Percentiles rank a stretch among this genome's conserved stretches.
Evolutionary conservation across 2,329 filamentous ascomycete species (phyloP).

Genomic region (Cladophialophora chaetospira): DNA sequence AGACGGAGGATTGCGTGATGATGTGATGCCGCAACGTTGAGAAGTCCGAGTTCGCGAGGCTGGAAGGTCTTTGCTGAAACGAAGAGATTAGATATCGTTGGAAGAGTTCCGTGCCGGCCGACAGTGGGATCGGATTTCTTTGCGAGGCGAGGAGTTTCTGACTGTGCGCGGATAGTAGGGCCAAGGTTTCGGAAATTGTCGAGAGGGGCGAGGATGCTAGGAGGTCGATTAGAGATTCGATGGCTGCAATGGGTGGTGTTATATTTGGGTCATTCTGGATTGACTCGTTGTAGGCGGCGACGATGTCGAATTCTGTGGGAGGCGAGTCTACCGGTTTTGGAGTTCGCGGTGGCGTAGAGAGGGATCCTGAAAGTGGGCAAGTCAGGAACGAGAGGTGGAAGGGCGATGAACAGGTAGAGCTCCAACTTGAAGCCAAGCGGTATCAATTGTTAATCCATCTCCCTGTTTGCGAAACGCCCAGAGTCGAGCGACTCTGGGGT

Average conservation of each 20-base stretch:
- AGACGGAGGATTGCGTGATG: conserved; percentile 80
- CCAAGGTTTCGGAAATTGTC: conserved; percentile 92
- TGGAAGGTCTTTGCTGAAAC: conserved; percentile 57
- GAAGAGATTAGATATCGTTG: conserved; percentile 86
- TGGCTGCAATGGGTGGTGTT: conserved; percentile 93
- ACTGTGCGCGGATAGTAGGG: conserved; percentile 77
- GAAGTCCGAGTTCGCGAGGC: conserved; percentile 63
- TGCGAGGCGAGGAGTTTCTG: conserved; percentile 75
- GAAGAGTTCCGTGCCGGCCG: conserved; percentile 93
- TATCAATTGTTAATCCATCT: too few relatives aligned
- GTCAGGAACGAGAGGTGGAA: background rate
- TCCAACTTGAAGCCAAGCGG: background rate
- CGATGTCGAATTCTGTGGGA: conserved; percentile 51
- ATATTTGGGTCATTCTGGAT: conserved; percentile 74
- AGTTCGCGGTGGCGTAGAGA: conserved; percentile 15
- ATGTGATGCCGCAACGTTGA: conserved; percentile 81
- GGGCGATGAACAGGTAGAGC: background rate
- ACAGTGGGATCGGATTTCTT: conserved; percentile 85
- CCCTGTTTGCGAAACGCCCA: too few relatives aligned
- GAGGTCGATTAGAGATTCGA: conserved; percentile 85
- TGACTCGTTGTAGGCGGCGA: conserved; percentile 65
- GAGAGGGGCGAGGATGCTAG: conserved; percentile 76
- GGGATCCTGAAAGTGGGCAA: conserved; percentile 4
- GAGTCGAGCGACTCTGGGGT: too few relatives aligned
- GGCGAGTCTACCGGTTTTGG: conserved; percentile 11